Evolutionary conservation across 164 flowering plant species (phyloP).

Genomic region (Litsea cubeba): DNA sequence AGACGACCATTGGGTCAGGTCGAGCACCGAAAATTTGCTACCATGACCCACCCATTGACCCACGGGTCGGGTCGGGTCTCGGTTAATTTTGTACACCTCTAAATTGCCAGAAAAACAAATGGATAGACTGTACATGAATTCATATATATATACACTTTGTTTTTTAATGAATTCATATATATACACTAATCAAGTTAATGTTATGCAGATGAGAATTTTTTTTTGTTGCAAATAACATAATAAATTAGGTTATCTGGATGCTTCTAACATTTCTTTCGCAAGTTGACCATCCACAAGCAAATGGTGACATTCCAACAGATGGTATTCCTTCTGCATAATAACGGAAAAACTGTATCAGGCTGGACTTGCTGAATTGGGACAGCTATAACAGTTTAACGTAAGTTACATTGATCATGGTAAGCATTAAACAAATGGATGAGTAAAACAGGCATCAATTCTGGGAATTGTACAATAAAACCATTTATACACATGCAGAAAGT

Average conservation of each 20-base stretch:
- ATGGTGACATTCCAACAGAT: conserved; percentile 90
- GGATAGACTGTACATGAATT: background rate
- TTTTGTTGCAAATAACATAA: background rate
- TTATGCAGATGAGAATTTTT: no score
- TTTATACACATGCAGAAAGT: background rate
- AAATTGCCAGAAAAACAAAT: background rate
- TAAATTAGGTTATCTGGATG: conserved; percentile 15
- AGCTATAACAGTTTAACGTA: background rate
- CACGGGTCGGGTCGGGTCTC: no score
- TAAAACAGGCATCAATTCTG: background rate
- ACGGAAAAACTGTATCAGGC: conserved; percentile 10
- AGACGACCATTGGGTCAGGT: no score
- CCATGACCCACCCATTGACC: no score
- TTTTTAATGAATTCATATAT: no score
- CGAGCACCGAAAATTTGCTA: no score
- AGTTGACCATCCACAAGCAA: conserved; percentile 97
- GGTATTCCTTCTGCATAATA: conserved; percentile 86
- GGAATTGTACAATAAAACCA: background rate
- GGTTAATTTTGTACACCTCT: no score
- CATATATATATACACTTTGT: background rate
- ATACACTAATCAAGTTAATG: no score
- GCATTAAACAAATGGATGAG: background rate
- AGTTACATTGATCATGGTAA: background rate
- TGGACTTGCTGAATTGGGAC: background rate
- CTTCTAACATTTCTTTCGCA: conserved; percentile 66